Evolutionary conservation across 768 basidiomycete species (phyloP).

Genomic region (Boletus rubroflammeus): DNA sequence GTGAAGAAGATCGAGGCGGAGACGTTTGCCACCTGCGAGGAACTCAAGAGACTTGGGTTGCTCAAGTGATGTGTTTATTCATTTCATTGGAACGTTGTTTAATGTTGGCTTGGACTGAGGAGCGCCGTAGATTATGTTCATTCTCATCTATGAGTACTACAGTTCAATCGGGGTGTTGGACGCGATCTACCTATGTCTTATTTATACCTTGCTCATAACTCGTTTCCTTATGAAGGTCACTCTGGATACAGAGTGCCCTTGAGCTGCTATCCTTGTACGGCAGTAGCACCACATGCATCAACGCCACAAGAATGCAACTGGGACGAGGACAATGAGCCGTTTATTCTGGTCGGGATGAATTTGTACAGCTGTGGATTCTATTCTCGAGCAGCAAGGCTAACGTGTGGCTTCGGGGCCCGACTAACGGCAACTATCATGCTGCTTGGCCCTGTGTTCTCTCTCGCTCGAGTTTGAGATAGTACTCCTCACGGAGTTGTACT

Average conservation of each 20-base stretch:
- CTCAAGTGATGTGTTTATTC: slow-evolving; percentile 35
- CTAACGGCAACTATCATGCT: background rate
- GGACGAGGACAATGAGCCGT: slow-evolving; percentile 1
- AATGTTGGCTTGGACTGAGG: slow-evolving; percentile 8
- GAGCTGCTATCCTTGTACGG: background rate
- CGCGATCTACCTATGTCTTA: slow-evolving; percentile 18
- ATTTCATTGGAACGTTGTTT: slow-evolving; percentile 1
- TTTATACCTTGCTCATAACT: slow-evolving; percentile 23
- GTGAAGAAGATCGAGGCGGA: slow-evolving; percentile 70
- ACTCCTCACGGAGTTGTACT: slow-evolving; percentile 84
- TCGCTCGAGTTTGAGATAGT: slow-evolving; percentile 81
- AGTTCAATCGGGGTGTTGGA: background rate
- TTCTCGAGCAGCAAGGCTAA: background rate
- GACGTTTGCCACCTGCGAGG: slow-evolving; percentile 72
- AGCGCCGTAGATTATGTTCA: slow-evolving; percentile 11
- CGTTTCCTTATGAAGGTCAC: background rate
- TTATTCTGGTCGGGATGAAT: slow-evolving; percentile 10
- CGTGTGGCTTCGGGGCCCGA: background rate
- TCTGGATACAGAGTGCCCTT: background rate
- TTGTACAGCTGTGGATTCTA: slow-evolving; percentile 9
- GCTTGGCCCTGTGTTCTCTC: slow-evolving; percentile 33
- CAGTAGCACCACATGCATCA: background rate
- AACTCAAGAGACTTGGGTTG: slow-evolving; percentile 61
- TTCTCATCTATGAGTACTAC: background rate
- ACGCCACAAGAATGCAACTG: slow-evolving; percentile 18